Conservation (phyloP, 495 filamentous ascomycete genomes). For the Chlorociboria aeruginascens region DNA sequence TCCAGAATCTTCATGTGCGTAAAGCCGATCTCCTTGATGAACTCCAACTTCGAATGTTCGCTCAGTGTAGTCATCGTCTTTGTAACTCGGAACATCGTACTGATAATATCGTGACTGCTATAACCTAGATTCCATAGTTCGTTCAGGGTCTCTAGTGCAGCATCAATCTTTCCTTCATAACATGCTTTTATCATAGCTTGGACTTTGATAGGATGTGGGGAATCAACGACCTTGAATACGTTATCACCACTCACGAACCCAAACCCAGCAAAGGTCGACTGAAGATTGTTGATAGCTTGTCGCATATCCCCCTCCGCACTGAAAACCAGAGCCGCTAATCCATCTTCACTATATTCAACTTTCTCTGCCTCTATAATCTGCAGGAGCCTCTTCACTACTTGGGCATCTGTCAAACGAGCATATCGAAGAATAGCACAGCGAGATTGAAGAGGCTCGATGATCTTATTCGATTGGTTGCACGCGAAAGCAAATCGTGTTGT, state of each 20-base stretch:
- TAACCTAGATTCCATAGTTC: constrained; percentile 94
- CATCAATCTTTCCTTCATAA: constrained; percentile 80
- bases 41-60: constrained; percentile 89
- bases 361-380: constrained; percentile 87
- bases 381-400: constrained; percentile 78
- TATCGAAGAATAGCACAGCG: constrained; percentile 95
- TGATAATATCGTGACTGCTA: constrained; percentile 92
- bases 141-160: constrained; percentile 72
- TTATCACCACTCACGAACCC: constrained; percentile 96
- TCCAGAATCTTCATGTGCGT: constrained; percentile 98
- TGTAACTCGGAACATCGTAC: constrained; percentile 97
- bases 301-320: constrained; percentile 98
- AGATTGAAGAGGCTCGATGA: constrained; percentile 96
- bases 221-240: constrained; percentile 96
- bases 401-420: constrained; percentile 78
- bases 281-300: constrained; percentile 97
- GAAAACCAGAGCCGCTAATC: constrained; percentile 89
- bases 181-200: constrained; percentile 98
- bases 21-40: constrained; percentile 97
- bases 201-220: constrained; percentile 92
- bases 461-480: constrained; percentile 98
- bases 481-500: constrained; percentile 97
- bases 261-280: constrained; percentile 90
- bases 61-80: constrained; percentile 84
- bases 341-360: constrained; percentile 83